Conservation (phyloP, 495 filamentous ascomycete species). For the Patellaria atrata region DNA sequence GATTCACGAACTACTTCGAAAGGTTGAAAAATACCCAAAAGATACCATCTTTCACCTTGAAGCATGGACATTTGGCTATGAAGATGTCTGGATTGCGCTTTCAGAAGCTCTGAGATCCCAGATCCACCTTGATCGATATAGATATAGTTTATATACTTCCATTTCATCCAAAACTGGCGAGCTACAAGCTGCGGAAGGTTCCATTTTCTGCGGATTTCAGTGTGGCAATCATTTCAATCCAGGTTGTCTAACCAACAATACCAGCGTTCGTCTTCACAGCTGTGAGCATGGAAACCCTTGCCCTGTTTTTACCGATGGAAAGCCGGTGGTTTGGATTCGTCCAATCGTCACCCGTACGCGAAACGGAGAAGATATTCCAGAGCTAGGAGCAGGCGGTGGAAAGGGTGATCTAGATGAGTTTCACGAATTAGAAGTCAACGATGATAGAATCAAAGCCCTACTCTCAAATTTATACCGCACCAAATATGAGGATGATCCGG, state of each 20-base stretch:
- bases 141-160: slow-evolving; percentile 56
- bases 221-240: slow-evolving; percentile 54
- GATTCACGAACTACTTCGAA: slow-evolving; percentile 54
- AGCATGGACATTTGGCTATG: slow-evolving; percentile 84
- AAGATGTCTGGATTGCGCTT: slow-evolving; percentile 81
- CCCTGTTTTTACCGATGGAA: slow-evolving; percentile 29
- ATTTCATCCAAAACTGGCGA: slow-evolving; percentile 29
- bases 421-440: slow-evolving; percentile 46
- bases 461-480: too few relatives aligned
- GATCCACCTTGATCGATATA: slow-evolving; percentile 77
- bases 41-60: slow-evolving; percentile 75
- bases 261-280: slow-evolving; percentile 63
- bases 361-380: slow-evolving; percentile 47
- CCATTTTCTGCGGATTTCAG: slow-evolving; percentile 59
- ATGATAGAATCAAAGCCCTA: too few relatives aligned
- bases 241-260: slow-evolving; percentile 56
- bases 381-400: slow-evolving; percentile 67
- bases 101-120: slow-evolving; percentile 51
- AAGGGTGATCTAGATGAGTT: slow-evolving; percentile 55
- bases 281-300: slow-evolving; percentile 67
- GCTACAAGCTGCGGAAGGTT: slow-evolving; percentile 36
- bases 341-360: slow-evolving; percentile 52
- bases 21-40: slow-evolving; percentile 51
- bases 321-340: slow-evolving; percentile 51
- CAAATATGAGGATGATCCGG: slow-evolving; percentile 19